A percentile compares a stretch with the other conserved stretches of the same genome.
phyloP scores from a whole-genome alignment of 192 early-diverging fungal species.

The Coemansia sp. region DNA sequence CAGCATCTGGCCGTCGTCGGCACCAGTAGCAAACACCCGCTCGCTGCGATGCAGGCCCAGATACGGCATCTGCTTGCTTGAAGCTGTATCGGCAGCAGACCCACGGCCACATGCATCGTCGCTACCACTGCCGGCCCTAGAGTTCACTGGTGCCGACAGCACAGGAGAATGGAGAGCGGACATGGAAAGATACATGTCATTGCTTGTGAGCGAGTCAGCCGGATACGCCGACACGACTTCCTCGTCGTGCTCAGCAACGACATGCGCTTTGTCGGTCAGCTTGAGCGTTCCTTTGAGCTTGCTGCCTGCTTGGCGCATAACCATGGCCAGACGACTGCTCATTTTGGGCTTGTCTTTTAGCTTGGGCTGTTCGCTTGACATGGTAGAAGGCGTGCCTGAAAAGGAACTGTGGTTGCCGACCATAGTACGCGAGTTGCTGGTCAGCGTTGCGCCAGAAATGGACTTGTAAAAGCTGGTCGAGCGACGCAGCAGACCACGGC shows the following conservation, averaged over 20 bases:
- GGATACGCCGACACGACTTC: conserved; percentile 48
- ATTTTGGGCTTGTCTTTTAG: conserved; percentile 12
- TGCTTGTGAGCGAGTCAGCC: conserved; percentile 24
- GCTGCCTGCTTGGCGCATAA: conserved; percentile 33
- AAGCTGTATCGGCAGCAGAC: not conserved
- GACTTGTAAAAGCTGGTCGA: conserved; percentile 48
- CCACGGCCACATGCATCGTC: conserved; percentile 9
- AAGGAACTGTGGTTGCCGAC: not conserved
- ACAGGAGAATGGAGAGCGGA: conserved; percentile 37
- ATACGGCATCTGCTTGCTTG: conserved; percentile 33
- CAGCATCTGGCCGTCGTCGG: conserved; percentile 1
- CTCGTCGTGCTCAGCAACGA: conserved; percentile 5
- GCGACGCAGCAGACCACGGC: conserved; percentile 37
- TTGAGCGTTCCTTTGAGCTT: conserved; percentile 12
- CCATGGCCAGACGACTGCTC: conserved; percentile 20
- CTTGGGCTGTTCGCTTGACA: conserved; percentile 1
- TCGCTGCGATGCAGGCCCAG: conserved; percentile 36
- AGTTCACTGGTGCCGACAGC: conserved; percentile 6
- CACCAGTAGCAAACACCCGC: not conserved
- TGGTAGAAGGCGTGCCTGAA: not conserved
- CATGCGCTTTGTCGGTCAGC: not conserved
- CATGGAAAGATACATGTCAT: conserved; percentile 36
- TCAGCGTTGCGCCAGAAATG: conserved; percentile 13
- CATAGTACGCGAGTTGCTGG: conserved; percentile 1
- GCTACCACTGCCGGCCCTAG: conserved; percentile 5